These are phyloP conservation scores for Puccinia triticina DNA, from an alignment of 1,284 basidiomycete species.

Conservation along the genomic window DNA sequence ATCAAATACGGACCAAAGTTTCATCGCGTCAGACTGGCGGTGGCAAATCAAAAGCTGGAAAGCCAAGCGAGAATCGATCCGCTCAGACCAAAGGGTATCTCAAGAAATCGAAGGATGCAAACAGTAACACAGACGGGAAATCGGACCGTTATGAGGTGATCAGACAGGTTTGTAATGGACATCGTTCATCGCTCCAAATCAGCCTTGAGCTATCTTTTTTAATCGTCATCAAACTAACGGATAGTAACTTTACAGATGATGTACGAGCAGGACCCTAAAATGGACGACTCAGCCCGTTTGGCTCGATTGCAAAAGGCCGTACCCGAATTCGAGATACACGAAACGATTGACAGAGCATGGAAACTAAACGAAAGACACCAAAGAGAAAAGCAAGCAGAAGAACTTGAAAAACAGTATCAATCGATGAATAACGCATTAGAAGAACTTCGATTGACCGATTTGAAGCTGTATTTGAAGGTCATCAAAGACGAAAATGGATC, in stretches of 20 bases:
- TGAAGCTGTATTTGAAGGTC: conserved; percentile 10
- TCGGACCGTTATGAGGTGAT: conserved; percentile 39
- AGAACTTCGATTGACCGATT: conserved; percentile 33
- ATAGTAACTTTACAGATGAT: conserved; percentile 30
- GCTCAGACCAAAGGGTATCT: conserved; percentile 51
- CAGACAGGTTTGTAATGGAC: conserved; percentile 22
- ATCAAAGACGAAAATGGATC: conserved; percentile 37
- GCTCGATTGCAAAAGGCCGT: not conserved
- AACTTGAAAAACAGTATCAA: conserved; percentile 25
- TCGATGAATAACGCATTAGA: conserved; percentile 48
- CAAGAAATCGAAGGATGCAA: conserved; percentile 26
- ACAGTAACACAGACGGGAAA: conserved; percentile 14
- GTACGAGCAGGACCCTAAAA: conserved; percentile 22
- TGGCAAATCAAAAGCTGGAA: conserved; percentile 28
- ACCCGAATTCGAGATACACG: conserved; percentile 34
- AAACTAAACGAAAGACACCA: conserved; percentile 30
- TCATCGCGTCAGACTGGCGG: conserved; percentile 37
- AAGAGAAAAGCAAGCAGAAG: not conserved
- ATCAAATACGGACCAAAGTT: conserved; percentile 30
- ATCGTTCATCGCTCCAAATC: too few species aligned
- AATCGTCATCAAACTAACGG: not conserved
- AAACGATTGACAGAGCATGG: conserved; percentile 50
- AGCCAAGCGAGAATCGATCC: conserved; percentile 36
- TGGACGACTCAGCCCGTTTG: not conserved
- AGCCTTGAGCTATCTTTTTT: not conserved